Evolutionary conservation across 1,284 basidiomycete species (phyloP).

Genomic region (Gomphus bonarii): DNA sequence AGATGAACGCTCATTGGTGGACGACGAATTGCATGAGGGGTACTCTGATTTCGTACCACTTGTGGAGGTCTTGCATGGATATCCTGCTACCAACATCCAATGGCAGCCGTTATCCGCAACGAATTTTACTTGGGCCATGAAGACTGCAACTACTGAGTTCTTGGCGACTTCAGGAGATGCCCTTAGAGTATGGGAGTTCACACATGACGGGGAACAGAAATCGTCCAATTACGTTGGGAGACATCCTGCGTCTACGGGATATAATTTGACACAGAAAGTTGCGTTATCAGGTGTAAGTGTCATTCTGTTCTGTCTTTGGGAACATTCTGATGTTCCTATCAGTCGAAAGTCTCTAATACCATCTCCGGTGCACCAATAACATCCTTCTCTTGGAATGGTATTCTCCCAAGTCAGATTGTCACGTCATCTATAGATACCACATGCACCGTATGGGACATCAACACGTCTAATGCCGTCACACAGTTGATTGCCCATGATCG

Average conservation of each 20-base stretch:
- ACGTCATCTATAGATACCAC: conserved; percentile 96
- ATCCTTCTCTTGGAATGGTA: conserved; percentile 93
- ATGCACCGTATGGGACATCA: conserved; percentile 96
- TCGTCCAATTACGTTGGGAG: conserved; percentile 64
- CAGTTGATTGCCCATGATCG: conserved; percentile 98
- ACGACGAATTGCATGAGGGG: conserved; percentile 42
- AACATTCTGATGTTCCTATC: conserved; percentile 17
- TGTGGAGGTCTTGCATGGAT: conserved; percentile 72
- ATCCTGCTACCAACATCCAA: conserved; percentile 74
- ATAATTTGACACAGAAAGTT: conserved; percentile 53
- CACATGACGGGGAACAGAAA: conserved; percentile 46
- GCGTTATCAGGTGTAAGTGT: conserved; percentile 74
- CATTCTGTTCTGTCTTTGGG: conserved; percentile 9
- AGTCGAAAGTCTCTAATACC: conserved; percentile 83
- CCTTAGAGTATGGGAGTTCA: conserved; percentile 76
- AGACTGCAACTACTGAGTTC: conserved; percentile 48
- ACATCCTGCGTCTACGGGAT: conserved; percentile 42
- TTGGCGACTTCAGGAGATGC: conserved; percentile 88
- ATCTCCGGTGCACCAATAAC: conserved; percentile 83
- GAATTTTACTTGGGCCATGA: conserved; percentile 54
- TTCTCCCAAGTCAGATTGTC: conserved; percentile 78
- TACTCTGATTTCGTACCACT: conserved; percentile 62
- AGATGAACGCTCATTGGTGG: conserved; percentile 72
- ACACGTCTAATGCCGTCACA: conserved; percentile 90
- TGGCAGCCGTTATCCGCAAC: conserved; percentile 70